Base-by-base conservation (phyloP, 2,329 filamentous ascomycete genomes). In the Diplodia seriata region DNA sequence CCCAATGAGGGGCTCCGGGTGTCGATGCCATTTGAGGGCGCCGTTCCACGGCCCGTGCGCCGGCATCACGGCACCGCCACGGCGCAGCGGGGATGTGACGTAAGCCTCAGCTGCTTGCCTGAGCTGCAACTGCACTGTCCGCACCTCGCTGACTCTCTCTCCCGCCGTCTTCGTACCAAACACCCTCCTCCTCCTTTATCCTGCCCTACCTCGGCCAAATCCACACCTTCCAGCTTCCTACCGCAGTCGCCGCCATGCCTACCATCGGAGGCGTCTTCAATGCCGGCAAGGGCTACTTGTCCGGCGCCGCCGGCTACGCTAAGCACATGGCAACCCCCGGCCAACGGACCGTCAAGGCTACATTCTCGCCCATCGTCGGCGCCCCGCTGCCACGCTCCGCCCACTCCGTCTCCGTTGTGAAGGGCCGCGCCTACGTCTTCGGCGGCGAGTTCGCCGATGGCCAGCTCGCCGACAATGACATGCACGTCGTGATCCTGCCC, bases 401-500 rank as follows among this genome's bases (percentile, higher is more conserved):
- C 54, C 85, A 88, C 74, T 84, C 84, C 2, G 72, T 87, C 57
- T 85, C 84, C 4, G 76, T 86, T 55, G 79, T 88, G 70, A 83
- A 82, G 68, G 81, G 83, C 64, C 83, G 84, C 70, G 85, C 85
- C 36, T 86, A 86, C 73, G 82, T 87, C 65, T 87, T 87, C 70
- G 85, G 85, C 7, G 85, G 85, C 64, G 79, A 82, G 71, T 75
- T 71, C 0, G 72, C 75, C 53, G 73, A 72, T 50, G 72, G 79
- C 69, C 69, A 78, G 68, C 76, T 86, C 31, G 84, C 83, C 38
- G 79, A 81, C 66, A 84, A 84, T 72, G 81, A 82, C 65, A 81
- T 87, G 61, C 83, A 87, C 71, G 80, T 84, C 26, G 74, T 87
- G 63, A 83, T 85, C 14, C 73, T 87, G 1, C 83, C 85, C 0